Percentiles rank a stretch among this genome's conserved stretches.
Evolutionary conservation across 805 yeast genomes (phyloP).

Genomic region (Wickerhamomyces xylosicus): DNA sequence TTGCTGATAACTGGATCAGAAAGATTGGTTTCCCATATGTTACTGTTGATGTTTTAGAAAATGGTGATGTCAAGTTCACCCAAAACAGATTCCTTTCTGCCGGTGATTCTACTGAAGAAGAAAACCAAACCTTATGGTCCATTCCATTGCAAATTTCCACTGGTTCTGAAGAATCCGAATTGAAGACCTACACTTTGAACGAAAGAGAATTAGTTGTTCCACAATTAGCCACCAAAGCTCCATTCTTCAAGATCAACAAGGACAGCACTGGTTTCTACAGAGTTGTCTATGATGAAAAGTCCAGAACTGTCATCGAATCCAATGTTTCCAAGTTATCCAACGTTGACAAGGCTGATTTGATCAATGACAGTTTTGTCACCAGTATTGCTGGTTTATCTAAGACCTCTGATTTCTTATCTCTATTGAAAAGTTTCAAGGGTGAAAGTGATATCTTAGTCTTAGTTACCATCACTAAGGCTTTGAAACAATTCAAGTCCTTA

Average conservation of each 20-base stretch:
- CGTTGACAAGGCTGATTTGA: slow-evolving; percentile 67
- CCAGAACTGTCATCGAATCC: slow-evolving; percentile 53
- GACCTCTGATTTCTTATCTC: slow-evolving; percentile 46
- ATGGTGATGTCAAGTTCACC: slow-evolving; percentile 40
- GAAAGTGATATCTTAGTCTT: slow-evolving; percentile 59
- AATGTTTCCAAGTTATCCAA: slow-evolving; percentile 47
- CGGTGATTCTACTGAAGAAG: slow-evolving; percentile 65
- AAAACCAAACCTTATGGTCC: slow-evolving; percentile 57
- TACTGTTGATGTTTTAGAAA: slow-evolving; percentile 40
- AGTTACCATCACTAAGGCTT: slow-evolving; percentile 40
- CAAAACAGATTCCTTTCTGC: slow-evolving; percentile 69
- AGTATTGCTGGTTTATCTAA: slow-evolving; percentile 60
- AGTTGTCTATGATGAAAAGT: slow-evolving; percentile 54
- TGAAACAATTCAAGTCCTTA: slow-evolving; percentile 35
- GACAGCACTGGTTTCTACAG: slow-evolving; percentile 69
- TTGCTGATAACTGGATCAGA: slow-evolving; percentile 72
- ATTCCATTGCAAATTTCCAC: slow-evolving; percentile 36
- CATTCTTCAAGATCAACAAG: slow-evolving; percentile 59
- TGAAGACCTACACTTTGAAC: slow-evolving; percentile 45
- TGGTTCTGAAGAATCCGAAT: slow-evolving; percentile 40
- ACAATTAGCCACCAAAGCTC: slow-evolving; percentile 23
- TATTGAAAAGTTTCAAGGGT: slow-evolving; percentile 45
- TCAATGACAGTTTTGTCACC: slow-evolving; percentile 61
- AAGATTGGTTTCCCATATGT: slow-evolving; percentile 72
- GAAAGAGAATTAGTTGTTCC: slow-evolving; percentile 34